Evolutionary conservation across 2,329 filamentous ascomycete species (phyloP).

Genomic region (Talaromyces funiculosus): DNA sequence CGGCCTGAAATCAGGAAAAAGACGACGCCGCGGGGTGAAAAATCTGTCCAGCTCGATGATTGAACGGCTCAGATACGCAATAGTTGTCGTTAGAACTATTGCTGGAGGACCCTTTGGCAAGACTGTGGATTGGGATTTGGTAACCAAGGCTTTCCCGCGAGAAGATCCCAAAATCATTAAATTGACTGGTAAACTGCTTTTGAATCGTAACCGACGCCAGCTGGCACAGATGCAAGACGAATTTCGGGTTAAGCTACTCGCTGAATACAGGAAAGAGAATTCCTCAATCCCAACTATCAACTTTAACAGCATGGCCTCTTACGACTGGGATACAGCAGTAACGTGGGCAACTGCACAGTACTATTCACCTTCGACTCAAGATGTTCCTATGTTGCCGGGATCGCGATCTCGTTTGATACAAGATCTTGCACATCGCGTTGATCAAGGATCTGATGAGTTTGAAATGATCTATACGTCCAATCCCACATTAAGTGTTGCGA

Average conservation of each 20-base stretch:
- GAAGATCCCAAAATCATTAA: constrained; percentile 35
- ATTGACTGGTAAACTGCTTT: constrained; percentile 33
- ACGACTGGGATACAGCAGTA: constrained; percentile 44
- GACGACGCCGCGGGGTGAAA: constrained; percentile 21
- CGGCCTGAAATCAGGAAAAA: not conserved
- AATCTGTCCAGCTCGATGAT: constrained; percentile 24
- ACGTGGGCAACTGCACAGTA: constrained; percentile 43
- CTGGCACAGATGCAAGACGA: constrained; percentile 42
- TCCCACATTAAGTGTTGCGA: constrained; percentile 26
- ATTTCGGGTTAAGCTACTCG: constrained; percentile 42
- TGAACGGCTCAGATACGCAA: constrained; percentile 37
- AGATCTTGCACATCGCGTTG: constrained; percentile 37
- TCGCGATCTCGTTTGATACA: constrained; percentile 38
- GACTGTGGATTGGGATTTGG: constrained; percentile 42
- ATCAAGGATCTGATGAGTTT: constrained; percentile 21
- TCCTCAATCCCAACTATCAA: constrained; percentile 39
- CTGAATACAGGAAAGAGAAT: constrained; percentile 39
- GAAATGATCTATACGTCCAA: constrained; percentile 34
- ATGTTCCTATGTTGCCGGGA: constrained; percentile 39
- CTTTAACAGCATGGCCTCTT: constrained; percentile 38
- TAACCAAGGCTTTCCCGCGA: constrained; percentile 38
- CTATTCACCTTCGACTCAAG: constrained; percentile 33
- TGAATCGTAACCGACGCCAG: constrained; percentile 34
- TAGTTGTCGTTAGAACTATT: constrained; percentile 41
- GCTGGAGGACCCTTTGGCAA: constrained; percentile 41